Conservation (phyloP, 2,329 filamentous ascomycete genomes). For the Fusarium succisae region DNA sequence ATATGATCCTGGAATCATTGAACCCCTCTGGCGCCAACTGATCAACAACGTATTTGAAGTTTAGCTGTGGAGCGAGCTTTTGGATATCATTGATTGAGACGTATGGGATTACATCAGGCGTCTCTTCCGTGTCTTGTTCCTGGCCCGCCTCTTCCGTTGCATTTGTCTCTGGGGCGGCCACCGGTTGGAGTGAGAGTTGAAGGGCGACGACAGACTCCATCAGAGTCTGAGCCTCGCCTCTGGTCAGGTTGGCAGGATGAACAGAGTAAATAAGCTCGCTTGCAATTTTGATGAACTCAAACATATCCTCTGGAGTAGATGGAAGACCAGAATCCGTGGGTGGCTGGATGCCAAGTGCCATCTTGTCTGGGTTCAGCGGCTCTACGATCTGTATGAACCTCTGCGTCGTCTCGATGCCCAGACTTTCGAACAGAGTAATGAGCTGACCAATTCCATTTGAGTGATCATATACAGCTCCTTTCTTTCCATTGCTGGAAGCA, state of each 20-base stretch:
- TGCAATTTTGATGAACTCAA: not conserved
- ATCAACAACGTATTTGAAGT: conserved; percentile 6
- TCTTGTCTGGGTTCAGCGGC: not conserved
- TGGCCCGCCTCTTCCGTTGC: not conserved
- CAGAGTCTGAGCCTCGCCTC: not conserved
- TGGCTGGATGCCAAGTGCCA: not conserved
- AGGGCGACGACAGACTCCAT: not conserved
- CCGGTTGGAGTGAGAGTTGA: not conserved
- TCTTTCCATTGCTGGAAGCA: not conserved
- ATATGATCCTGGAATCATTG: conserved; percentile 54
- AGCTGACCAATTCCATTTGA: conserved; percentile 1
- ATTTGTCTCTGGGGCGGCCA: not conserved
- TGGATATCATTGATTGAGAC: not conserved
- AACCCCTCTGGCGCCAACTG: conserved; percentile 5
- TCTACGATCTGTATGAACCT: not conserved
- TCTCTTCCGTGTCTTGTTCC: not conserved
- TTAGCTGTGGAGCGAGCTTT: conserved; percentile 5
- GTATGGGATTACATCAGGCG: not conserved
- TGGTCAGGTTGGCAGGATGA: conserved; percentile 19
- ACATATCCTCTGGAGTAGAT: not conserved
- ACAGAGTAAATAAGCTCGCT: conserved; percentile 1
- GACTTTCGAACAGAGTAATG: not conserved
- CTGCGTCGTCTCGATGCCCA: conserved; percentile 12
- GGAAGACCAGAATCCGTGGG: not conserved
- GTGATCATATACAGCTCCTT: not conserved